Conservation (phyloP, 345 rosid genomes). For the Adansonia digitata region DNA sequence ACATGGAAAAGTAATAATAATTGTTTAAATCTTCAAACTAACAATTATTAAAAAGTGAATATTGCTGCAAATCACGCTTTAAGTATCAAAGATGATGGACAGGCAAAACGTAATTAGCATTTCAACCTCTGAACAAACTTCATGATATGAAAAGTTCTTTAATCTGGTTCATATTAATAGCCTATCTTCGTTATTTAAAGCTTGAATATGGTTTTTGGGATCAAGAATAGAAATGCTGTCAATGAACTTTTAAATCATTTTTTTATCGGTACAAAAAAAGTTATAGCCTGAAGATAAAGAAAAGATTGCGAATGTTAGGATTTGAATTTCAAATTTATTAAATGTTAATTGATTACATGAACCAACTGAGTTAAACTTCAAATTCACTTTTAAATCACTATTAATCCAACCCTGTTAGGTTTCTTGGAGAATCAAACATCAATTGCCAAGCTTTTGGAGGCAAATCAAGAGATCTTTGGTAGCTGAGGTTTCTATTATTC, state of each 20-base stretch:
- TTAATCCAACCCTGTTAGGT: not conserved
- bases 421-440: not conserved
- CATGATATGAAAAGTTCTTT: too few species aligned
- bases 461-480: slow-evolving; percentile 1
- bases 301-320: too few species aligned
- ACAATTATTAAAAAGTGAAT: not conserved
- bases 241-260: not conserved
- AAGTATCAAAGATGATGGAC: not conserved
- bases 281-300: too few species aligned
- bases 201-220: too few species aligned
- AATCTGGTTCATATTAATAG: too few species aligned
- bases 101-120: not conserved
- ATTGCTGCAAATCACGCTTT: not conserved
- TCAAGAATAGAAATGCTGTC: not conserved
- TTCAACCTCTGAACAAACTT: not conserved
- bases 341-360: too few species aligned
- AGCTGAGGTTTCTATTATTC: not conserved
- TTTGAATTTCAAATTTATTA: too few species aligned
- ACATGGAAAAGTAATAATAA: not conserved
- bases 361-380: too few species aligned
- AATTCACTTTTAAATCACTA: too few species aligned
- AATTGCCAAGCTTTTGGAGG: slow-evolving; percentile 2
- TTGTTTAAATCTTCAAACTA: not conserved
- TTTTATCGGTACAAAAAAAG: too few species aligned
- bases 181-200: too few species aligned